Conservation (phyloP, 306 rosid genomes). For the Quillaja saponaria region DNA sequence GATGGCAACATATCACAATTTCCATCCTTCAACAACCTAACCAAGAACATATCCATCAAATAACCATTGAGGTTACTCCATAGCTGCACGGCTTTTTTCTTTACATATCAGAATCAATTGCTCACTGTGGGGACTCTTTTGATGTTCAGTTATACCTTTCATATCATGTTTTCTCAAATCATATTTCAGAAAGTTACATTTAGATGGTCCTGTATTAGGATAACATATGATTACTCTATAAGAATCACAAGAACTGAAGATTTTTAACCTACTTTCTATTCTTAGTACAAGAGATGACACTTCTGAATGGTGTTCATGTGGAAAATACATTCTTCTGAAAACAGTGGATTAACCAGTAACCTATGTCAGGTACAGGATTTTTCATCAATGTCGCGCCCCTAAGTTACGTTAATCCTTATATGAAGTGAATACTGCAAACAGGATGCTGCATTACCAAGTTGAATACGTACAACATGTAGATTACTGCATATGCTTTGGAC, state of each 20-base stretch:
- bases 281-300: conserved; percentile 7
- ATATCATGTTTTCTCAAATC: not conserved
- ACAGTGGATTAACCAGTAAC: conserved; percentile 8
- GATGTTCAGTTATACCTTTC: not conserved
- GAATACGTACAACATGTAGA: conserved; percentile 19
- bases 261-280: not conserved
- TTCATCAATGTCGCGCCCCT: conserved; percentile 16
- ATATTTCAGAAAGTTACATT: not conserved
- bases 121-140: not conserved
- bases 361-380: not conserved
- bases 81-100: not conserved
- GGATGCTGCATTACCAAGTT: conserved; percentile 23
- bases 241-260: conserved; percentile 4
- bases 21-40: not conserved
- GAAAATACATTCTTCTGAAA: conserved; percentile 23
- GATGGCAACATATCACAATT: conserved; percentile 17
- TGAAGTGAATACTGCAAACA: conserved; percentile 16
- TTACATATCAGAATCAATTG: not conserved
- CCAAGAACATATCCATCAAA: too few species aligned
- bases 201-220: conserved; percentile 9
- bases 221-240: not conserved
- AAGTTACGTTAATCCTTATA: conserved; percentile 22
- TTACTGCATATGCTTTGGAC: conserved; percentile 17
- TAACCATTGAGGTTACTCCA: not conserved
- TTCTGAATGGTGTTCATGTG: conserved; percentile 10